phyloP scores from a whole-genome alignment of 78 protist species.

The Tieghemostelium lacteum region DNA sequence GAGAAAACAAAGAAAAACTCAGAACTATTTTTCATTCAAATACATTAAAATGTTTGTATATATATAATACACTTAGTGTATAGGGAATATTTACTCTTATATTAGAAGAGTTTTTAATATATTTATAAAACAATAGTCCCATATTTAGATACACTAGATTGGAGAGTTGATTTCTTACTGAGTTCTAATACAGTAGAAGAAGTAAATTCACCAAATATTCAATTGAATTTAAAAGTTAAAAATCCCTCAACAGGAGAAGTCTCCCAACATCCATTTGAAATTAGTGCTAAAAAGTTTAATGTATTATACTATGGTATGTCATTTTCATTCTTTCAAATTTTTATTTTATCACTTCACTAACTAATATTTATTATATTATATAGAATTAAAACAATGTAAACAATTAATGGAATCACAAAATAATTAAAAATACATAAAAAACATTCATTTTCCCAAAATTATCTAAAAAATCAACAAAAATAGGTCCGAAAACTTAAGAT shows the following conservation, averaged over 20 bases:
- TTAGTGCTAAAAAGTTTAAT: constrained; percentile 78
- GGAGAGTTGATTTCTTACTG: constrained; percentile 81
- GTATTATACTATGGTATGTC: constrained; percentile 79
- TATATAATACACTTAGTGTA: background rate
- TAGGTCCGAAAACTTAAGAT: no score
- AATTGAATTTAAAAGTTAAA: constrained; percentile 60
- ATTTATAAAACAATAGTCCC: constrained; percentile 2
- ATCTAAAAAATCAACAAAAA: no score
- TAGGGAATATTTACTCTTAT: background rate
- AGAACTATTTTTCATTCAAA: constrained; percentile 19
- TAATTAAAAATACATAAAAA: no score
- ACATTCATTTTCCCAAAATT: no score
- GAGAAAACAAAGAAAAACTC: constrained; percentile 36
- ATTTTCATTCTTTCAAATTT: background rate
- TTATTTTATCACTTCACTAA: background rate
- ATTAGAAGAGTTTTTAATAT: no score
- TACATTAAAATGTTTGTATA: constrained; percentile 41
- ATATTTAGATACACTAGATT: constrained; percentile 33
- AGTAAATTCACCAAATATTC: constrained; percentile 63
- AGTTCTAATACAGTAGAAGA: constrained; percentile 59
- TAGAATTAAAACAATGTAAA: constrained; percentile 62
- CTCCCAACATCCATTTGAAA: constrained; percentile 61
- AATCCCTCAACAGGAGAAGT: constrained; percentile 49
- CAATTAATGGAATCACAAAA: constrained; percentile 32
- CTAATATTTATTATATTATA: background rate